These are phyloP conservation scores for Scleroderma citrinum DNA, from an alignment of 768 basidiomycete genomes.

Conservation along the genomic window DNA sequence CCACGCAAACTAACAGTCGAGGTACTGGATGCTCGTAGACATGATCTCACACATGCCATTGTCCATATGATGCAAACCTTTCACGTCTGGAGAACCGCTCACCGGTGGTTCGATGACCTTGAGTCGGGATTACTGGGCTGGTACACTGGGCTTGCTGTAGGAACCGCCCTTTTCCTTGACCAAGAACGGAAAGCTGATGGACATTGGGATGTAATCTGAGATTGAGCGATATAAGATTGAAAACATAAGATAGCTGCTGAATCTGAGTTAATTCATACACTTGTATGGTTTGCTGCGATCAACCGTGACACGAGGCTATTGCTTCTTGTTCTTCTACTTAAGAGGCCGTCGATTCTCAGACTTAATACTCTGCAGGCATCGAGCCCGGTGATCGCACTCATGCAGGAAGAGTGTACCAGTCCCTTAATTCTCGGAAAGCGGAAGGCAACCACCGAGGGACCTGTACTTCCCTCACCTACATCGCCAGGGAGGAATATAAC, in stretches of 20 bases:
- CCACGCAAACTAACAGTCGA: neutral
- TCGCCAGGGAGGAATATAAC: neutral
- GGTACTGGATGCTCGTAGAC: neutral
- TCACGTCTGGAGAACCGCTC: slow-evolving; percentile 30
- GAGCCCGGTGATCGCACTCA: no score
- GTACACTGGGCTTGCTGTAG: slow-evolving; percentile 36
- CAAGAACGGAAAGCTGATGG: slow-evolving; percentile 64
- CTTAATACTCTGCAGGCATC: no score
- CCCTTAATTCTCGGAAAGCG: slow-evolving; percentile 9
- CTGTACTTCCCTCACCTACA: neutral
- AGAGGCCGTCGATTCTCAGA: no score
- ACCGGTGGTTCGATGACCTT: slow-evolving; percentile 35
- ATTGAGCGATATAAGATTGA: neutral
- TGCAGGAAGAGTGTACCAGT: neutral
- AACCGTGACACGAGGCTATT: neutral
- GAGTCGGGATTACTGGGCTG: slow-evolving; percentile 32
- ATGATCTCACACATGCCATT: neutral
- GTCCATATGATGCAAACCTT: slow-evolving; percentile 38
- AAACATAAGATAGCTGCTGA: neutral
- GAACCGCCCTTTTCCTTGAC: slow-evolving; percentile 37
- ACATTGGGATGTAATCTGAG: neutral
- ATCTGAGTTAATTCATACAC: neutral
- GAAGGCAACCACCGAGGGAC: neutral
- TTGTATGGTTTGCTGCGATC: neutral
- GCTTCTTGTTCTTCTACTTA: no score